These are phyloP conservation scores for Malus fusca DNA, from an alignment of 306 rosid species.

Conservation along the genomic window DNA sequence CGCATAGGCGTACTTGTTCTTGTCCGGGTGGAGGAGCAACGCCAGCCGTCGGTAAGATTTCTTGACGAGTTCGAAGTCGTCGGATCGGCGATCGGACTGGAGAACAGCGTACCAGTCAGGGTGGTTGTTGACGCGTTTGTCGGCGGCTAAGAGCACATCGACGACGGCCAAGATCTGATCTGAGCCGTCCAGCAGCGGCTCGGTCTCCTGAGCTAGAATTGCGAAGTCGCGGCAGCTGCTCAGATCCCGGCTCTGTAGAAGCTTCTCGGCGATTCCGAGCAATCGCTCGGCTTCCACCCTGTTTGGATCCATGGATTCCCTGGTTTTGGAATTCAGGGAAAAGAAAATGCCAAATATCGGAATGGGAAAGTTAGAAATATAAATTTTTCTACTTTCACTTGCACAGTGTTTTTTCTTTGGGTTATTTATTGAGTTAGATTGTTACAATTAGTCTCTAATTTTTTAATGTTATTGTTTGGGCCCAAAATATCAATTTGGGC, in stretches of 20 bases:
- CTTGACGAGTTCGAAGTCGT: slow-evolving; percentile 51
- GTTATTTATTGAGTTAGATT: too few species aligned
- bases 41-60: slow-evolving; percentile 68
- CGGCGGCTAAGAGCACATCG: slow-evolving; percentile 67
- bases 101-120: slow-evolving; percentile 80
- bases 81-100: slow-evolving; percentile 48
- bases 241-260: slow-evolving; percentile 61
- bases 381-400: neutral
- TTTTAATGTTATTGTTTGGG: too few species aligned
- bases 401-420: too few species aligned
- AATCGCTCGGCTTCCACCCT: slow-evolving; percentile 73
- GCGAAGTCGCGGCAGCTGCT: slow-evolving; percentile 68
- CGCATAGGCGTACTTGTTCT: slow-evolving; percentile 57
- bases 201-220: slow-evolving; percentile 76
- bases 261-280: slow-evolving; percentile 75
- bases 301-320: slow-evolving; percentile 22
- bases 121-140: slow-evolving; percentile 45
- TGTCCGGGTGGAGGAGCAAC: slow-evolving; percentile 75
- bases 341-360: neutral
- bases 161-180: slow-evolving; percentile 83
- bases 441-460: too few species aligned
- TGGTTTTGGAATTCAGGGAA: neutral
- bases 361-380: neutral
- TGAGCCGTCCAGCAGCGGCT: slow-evolving; percentile 78
- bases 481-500: too few species aligned